Conservation (phyloP, 805 yeast genomes). For the Debaryomyces castellii region DNA sequence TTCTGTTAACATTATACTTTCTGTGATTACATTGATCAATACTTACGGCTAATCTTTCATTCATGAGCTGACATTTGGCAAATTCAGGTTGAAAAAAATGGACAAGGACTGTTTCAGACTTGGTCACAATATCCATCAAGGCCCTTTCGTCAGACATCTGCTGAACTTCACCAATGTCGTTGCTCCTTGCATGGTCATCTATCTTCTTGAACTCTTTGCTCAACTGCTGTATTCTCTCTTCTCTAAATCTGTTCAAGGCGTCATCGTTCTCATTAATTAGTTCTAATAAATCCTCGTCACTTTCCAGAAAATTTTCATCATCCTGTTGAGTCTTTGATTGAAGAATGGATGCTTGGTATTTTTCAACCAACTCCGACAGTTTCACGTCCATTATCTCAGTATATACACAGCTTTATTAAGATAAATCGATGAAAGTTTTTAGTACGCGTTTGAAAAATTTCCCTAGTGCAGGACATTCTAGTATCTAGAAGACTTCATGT, state of each 20-base stretch:
- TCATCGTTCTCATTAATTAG: conserved; percentile 50
- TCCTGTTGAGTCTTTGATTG: conserved; percentile 27
- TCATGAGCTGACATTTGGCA: conserved; percentile 59
- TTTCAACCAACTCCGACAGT: conserved; percentile 37
- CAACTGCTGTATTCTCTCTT: conserved; percentile 59
- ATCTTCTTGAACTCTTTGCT: conserved; percentile 41
- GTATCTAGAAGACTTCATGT: no score
- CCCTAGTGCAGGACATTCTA: neutral
- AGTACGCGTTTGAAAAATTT: conserved; percentile 3
- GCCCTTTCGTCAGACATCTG: conserved; percentile 52
- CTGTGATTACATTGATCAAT: neutral
- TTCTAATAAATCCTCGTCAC: conserved; percentile 47
- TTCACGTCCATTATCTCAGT: conserved; percentile 26
- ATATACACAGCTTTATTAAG: neutral
- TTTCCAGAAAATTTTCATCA: conserved; percentile 31
- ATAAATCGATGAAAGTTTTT: neutral
- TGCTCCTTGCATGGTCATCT: conserved; percentile 28
- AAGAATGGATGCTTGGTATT: conserved; percentile 44
- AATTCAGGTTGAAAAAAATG: conserved; percentile 67
- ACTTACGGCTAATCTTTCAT: conserved; percentile 31
- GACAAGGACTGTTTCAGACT: conserved; percentile 44
- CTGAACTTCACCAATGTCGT: conserved; percentile 43
- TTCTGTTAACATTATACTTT: neutral
- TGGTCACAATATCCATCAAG: conserved; percentile 51
- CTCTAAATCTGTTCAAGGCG: conserved; percentile 53